A percentile compares a stretch with the other conserved stretches of the same genome.
phyloP scores from a whole-genome alignment of 768 basidiomycete genomes.

The Coprinellus micaceus region DNA sequence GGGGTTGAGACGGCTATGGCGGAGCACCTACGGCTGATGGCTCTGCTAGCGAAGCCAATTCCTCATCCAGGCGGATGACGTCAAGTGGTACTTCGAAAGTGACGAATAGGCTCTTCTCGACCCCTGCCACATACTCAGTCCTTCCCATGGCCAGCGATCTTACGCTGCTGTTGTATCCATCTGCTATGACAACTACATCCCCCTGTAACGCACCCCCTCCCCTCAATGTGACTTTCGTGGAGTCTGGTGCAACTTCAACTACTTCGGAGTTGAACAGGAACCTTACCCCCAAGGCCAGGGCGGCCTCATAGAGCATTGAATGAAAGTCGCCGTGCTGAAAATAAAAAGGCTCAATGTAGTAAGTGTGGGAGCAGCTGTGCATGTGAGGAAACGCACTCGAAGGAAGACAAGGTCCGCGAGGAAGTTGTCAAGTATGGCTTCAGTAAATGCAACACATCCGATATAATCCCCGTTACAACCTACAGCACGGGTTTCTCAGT shows the following conservation, averaged over 20 bases:
- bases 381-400: conserved; percentile 29
- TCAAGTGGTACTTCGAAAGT: conserved; percentile 31
- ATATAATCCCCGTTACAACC: conserved; percentile 43
- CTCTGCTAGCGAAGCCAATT: conserved; percentile 4
- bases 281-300: conserved; percentile 43
- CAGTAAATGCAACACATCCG: conserved; percentile 42
- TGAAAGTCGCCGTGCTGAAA: conserved; percentile 52
- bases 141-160: conserved; percentile 30
- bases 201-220: conserved; percentile 41
- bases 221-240: conserved; percentile 34
- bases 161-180: conserved; percentile 46
- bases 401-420: conserved; percentile 41
- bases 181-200: conserved; percentile 60
- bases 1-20: neutral
- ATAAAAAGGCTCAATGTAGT: neutral
- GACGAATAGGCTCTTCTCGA: conserved; percentile 25
- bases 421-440: conserved; percentile 21
- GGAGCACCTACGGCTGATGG: neutral
- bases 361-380: neutral
- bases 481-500: conserved; percentile 16
- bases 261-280: conserved; percentile 41
- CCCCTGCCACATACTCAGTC: conserved; percentile 8
- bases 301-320: conserved; percentile 43
- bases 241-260: conserved; percentile 23
- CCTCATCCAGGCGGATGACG: conserved; percentile 29